Evolutionary conservation across 805 yeast genomes (phyloP), one percentile per base, ranked within the genome.

Genomic region (Teunomyces panamensis): DNA sequence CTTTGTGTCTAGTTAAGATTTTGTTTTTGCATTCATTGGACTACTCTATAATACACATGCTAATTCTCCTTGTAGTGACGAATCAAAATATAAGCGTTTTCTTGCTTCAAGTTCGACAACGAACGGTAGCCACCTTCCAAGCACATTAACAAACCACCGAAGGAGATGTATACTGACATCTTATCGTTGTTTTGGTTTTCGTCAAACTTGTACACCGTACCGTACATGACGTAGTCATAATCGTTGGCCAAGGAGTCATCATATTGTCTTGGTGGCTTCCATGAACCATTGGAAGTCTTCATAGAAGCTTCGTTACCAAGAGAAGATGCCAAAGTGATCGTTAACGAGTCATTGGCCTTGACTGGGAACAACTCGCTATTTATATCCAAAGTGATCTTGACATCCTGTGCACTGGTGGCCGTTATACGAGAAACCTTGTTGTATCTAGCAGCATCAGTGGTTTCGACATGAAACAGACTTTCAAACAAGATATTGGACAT

Each of bases 221-320:
- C 99, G 65, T 91, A 84, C 98, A 94, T 92, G 55, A 94, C 98
- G 60, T 94, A 94, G 67, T 92, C 98, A 73, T 90, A 92, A 63
- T 94, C 98, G 65, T 92, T 97, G 56, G 97, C 96, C 59, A 92
- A 77, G 5, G 95, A 80, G 62, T 85, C 80, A 56, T 90, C 96
- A 49, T 85, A 87, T 9, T 87, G 79, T 67, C 80, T 87, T 39
- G 96, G 96, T 7, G 88, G 89, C 65, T 90, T 79, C 91, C 92
- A 86, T 24, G 87, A 80, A 14, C 86, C 85, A 55, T 81, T 75
- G 26, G 78, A 69, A 10, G 65, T 77, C 63, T 60, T 73, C 75
- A 51, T 72, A 52, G 63, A 65, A 4, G 69, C 57, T 32, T 79
- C 79, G 42, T 74, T 73, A 30, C 78, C 78, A 48, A 92, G 74